Percentiles rank a stretch among this genome's conserved stretches.
These are phyloP conservation scores for Daldinia caldariorum DNA, from an alignment of 495 filamentous ascomycete species.

Conservation along the genomic window DNA sequence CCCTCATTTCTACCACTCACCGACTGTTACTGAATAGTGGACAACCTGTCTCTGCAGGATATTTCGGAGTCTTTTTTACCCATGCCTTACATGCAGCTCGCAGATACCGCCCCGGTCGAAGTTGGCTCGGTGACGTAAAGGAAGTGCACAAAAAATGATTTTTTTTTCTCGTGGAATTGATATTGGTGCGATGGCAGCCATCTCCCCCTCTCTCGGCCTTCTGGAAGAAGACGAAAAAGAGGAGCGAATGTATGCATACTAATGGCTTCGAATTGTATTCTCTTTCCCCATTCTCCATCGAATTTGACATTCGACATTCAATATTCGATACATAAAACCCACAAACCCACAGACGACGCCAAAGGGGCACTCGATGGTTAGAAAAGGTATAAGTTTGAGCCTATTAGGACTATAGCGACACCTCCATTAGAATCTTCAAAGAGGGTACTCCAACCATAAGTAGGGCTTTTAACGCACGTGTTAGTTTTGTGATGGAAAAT, in stretches of 20 bases:
- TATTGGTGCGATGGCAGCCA: slow-evolving; percentile 29
- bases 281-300: slow-evolving; percentile 3
- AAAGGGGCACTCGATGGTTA: slow-evolving; percentile 9
- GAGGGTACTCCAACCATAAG: slow-evolving; percentile 29
- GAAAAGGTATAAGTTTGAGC: slow-evolving; percentile 7
- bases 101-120: slow-evolving; percentile 32
- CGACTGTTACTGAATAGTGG: slow-evolving; percentile 32
- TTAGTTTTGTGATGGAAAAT: slow-evolving; percentile 35
- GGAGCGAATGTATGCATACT: slow-evolving; percentile 17
- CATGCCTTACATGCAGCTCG: slow-evolving; percentile 44
- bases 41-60: slow-evolving; percentile 35
- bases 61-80: slow-evolving; percentile 37
- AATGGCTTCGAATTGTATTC: slow-evolving; percentile 12
- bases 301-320: slow-evolving; percentile 4
- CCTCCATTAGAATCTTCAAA: slow-evolving; percentile 27
- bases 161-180: slow-evolving; percentile 1
- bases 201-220: slow-evolving; percentile 31
- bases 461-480: slow-evolving; percentile 31
- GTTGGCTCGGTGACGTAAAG: slow-evolving; percentile 33
- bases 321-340: slow-evolving; percentile 25
- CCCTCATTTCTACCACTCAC: slow-evolving; percentile 39
- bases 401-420: slow-evolving; percentile 41
- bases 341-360: slow-evolving; percentile 18
- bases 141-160: slow-evolving; percentile 36
- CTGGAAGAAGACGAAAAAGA: slow-evolving; percentile 22